These are phyloP conservation scores for Ogataea pilisensis DNA, from an alignment of 805 yeast genomes.

Conservation along the genomic window DNA sequence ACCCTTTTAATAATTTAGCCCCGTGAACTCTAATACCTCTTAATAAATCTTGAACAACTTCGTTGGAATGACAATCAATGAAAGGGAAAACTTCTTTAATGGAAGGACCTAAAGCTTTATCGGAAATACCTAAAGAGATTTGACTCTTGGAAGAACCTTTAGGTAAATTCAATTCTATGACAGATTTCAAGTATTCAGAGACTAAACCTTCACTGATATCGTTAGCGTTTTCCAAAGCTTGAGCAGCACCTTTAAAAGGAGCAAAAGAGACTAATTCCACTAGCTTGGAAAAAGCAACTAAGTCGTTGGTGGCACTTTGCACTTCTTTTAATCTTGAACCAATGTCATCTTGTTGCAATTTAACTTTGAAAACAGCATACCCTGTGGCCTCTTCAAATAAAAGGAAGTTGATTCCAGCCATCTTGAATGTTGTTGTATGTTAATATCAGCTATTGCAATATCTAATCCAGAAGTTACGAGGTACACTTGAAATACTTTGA, in stretches of 20 bases:
- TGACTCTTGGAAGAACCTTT: conserved; percentile 64
- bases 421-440: too few species aligned
- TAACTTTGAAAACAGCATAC: conserved; percentile 92
- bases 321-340: conserved; percentile 92
- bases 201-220: conserved; percentile 97
- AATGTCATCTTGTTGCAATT: conserved; percentile 88
- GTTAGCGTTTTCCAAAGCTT: conserved; percentile 96
- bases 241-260: conserved; percentile 99
- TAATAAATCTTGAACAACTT: conserved; percentile 88
- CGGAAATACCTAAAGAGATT: conserved; percentile 82
- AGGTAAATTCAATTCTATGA: conserved; percentile 89
- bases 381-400: conserved; percentile 99
- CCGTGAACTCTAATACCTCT: conserved; percentile 95
- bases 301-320: conserved; percentile 82
- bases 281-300: conserved; percentile 84
- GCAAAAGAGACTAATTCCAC: conserved; percentile 93
- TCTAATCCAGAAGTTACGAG: too few species aligned
- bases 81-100: conserved; percentile 87
- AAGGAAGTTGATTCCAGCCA: conserved; percentile 83
- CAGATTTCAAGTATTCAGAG: conserved; percentile 83
- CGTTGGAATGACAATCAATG: conserved; percentile 87
- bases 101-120: conserved; percentile 93
- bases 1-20: conserved; percentile 80
- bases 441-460: too few species aligned
- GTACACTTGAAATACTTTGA: too few species aligned